Evolutionary conservation across 1,139 yeast species (phyloP), one percentile per base, ranked within the genome.

Genomic region (Saccharomycopsis hybrid): DNA sequence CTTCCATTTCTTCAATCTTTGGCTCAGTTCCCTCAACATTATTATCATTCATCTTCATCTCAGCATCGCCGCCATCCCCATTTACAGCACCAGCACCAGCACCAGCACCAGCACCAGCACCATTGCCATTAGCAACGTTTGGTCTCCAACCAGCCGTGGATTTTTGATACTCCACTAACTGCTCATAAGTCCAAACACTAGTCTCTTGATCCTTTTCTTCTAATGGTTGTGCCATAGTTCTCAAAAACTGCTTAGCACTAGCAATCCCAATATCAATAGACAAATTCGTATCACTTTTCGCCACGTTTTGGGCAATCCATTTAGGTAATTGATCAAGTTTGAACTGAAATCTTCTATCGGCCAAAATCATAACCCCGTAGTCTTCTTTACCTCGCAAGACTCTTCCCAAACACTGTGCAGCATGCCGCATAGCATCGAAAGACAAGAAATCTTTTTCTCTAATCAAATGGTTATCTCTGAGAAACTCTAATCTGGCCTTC

Each of bases 391-490:
- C 98, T 70, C 99, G 80, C 58, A 92, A 71, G 49, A 92, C 98
- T 63, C 99, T 79, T 11, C 99, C 99, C 60, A 92, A 69, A 68
- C 99, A 92, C 67, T 92, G 99, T 0, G 99, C 98, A 2, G 98
- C 99, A 70, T 92, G 99, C 63, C 99, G 80, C 98, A 92, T 94
- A 33, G 99, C 99, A 68, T 92, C 99, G 74, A 92, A 92, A 28
- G 97, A 89, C 43, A 92, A 67, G 62, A 92, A 92, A 61, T 94
- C 98, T 62, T 88, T 90, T 62, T 92, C 98, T 56, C 88, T 76
- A 49, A 92, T 92, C 59, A 88, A 95, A 62, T 80, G 90, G 62
- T 89, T 90, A 63, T 92, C 98, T 59, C 98, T 75, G 65, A 92
- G 68, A 61, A 92, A 92, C 65, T 94, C 98, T 49, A 92, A 72